phyloP scores from a whole-genome alignment of 305 asterid species.

The Solanum hybrid region DNA sequence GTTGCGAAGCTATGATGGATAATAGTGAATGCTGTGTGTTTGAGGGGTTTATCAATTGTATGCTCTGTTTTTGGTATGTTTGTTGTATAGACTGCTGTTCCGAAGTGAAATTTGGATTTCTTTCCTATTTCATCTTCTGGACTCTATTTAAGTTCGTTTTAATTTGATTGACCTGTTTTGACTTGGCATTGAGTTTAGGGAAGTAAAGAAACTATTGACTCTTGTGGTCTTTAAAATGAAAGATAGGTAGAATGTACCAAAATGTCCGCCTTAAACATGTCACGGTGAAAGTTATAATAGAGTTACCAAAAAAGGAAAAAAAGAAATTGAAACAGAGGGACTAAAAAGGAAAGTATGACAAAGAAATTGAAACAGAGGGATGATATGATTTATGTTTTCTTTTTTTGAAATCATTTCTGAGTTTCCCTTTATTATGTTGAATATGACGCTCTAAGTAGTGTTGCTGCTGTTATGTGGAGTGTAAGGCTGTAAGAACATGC shows the following conservation, averaged over 20 bases:
- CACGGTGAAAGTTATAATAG: neutral
- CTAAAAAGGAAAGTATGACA: neutral
- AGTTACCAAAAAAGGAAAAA: neutral
- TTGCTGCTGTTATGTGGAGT: neutral
- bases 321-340: neutral
- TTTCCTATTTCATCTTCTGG: neutral
- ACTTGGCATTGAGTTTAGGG: neutral
- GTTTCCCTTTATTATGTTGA: neutral
- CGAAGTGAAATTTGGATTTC: neutral
- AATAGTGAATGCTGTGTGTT: neutral
- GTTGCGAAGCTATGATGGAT: neutral
- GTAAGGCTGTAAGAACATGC: neutral
- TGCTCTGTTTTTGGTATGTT: neutral
- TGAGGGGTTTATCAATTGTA: neutral
- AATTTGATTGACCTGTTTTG: neutral
- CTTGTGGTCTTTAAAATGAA: neutral
- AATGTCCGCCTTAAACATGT: neutral
- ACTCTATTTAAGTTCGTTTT: neutral
- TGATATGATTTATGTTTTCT: neutral
- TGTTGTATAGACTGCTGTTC: neutral
- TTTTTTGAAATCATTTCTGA: neutral
- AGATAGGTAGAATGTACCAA: neutral
- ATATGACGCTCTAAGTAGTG: neutral
- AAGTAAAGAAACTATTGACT: neutral
- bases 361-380: neutral